Base-by-base conservation (phyloP, 306 rosid genomes). In the Cucumis hystrix region DNA sequence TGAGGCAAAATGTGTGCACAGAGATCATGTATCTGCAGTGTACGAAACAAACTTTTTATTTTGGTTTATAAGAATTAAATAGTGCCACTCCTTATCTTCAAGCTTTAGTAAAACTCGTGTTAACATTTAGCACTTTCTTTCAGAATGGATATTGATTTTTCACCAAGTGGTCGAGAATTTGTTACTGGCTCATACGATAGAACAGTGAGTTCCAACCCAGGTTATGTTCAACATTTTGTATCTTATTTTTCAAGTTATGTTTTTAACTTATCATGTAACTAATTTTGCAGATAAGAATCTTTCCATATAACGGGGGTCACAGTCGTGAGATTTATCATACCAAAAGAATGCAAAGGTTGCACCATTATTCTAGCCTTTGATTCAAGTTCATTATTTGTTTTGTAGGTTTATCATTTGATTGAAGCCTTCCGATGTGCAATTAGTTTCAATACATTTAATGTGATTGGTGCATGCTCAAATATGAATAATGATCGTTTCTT, bases 91-190 rank as follows among this genome's bases (percentile, higher is more conserved):
- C 56, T 56, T 7, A 6, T 55, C 54, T 51, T 65, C 37, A 30
- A 55, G 14, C 37, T 54, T n/a, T 6, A 2, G 23, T 14, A 54
- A 41, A 39, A 20, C 55, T 37, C 20, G 35, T 39, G 23, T 52
- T 20, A 78, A 49, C 3, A 51, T 65, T 66, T 2, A 7, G 35
- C 7, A 17, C 25, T 21, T 54, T 47, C 39, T 81, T 81, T 30
- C 89, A 95, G 99, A 78, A 87, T 92, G 97, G 99, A 92, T 80
- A 89, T 95, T 76, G 97, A 95, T 84, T 95, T 84, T 80, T 90
- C 99, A 69, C 99, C 99, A 83, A 90, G 97, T 78, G 99, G 99
- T 47, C 90, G 97, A 69, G 99, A 95, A 83, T 95, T 95, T 86
- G 99, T 95, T 51, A 95, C 99, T 58, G 99, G 97, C 65, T 92